Evolutionary conservation across 352 stramenopile species (phyloP).

Genomic region (Aphanomyces invadans): DNA sequence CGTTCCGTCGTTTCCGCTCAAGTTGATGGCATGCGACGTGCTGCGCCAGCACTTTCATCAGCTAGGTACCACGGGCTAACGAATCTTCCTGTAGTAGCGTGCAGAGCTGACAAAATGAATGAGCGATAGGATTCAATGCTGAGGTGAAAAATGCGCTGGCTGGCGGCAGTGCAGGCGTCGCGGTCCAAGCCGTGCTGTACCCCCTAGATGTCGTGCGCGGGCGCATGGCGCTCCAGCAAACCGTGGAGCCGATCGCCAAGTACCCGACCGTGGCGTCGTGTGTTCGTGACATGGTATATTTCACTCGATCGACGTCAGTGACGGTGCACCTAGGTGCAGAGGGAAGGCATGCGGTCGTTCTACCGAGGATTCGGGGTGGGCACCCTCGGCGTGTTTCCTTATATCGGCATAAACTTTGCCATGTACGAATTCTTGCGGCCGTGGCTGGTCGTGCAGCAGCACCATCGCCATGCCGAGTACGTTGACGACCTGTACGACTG

Average conservation of each 20-base stretch:
- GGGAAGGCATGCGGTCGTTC: constrained; percentile 50
- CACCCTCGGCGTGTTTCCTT: constrained; percentile 66
- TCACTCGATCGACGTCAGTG: not conserved
- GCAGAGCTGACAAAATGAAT: no score
- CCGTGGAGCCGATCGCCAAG: constrained; percentile 32
- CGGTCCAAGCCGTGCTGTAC: constrained; percentile 63
- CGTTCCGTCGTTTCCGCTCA: constrained; percentile 69
- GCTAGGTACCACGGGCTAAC: constrained; percentile 10
- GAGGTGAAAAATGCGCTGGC: constrained; percentile 55
- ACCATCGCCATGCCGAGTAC: not conserved
- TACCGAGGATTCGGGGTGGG: constrained; percentile 65
- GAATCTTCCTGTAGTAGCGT: no score
- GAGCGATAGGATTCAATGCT: constrained; percentile 18
- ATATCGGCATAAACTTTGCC: constrained; percentile 78
- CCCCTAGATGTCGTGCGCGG: constrained; percentile 70
- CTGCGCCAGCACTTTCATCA: constrained; percentile 47
- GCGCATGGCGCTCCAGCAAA: constrained; percentile 65
- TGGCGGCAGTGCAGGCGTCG: constrained; percentile 56
- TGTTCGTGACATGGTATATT: constrained; percentile 37
- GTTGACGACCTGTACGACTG: constrained; percentile 52
- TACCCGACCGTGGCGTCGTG: constrained; percentile 50
- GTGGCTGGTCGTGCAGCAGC: constrained; percentile 15
- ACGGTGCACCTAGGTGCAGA: not conserved
- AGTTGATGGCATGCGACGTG: constrained; percentile 66
- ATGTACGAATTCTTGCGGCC: constrained; percentile 80